Base-by-base conservation (phyloP, 164 flowering plant genomes). In the Sedum album region DNA sequence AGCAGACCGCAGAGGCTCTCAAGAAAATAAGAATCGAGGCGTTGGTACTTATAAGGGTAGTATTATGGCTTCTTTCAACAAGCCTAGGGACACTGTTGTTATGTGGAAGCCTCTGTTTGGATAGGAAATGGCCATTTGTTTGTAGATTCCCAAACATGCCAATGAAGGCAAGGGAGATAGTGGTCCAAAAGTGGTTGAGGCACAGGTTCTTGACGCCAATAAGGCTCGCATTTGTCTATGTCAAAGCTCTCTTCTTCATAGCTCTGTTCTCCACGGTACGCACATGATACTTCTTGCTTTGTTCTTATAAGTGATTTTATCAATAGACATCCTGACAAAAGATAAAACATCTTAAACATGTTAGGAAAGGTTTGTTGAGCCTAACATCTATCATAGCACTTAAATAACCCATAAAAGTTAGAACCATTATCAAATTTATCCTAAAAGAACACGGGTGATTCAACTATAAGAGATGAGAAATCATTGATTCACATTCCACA, bases 91-190 rank as follows among this genome's bases (percentile, higher is more conserved):
- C 46, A 41, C 46, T 41, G 46, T 11, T 41, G 46, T 41, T 41
- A 41, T 41, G 46, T 41, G 46, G 46, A 8, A 41, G 46, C 15
- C 46, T 41, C 46, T 41, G 46, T 41, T 8, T 41, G 11, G 6
- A 41, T 7, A 41, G 15, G 46, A 41, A 41, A 41, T 41, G 46
- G 46, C 46, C 46, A 13, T 41, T 41, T 14, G 2, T 41, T 8
- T 41, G 46, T 41, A 41, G 46, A 41, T 41, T 41, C 46, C 46
- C 46, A 11, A 13, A 41, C 15, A 41, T 41, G 46, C 1, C 46
- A 41, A 26, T 74, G 81, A 80, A 83, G 38, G 79, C 77, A 25
- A 83, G 88, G 46, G 88, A 85, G 71, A 74, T 71, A 38, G 72
- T 78, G n/a, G 25, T 85, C 13, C 83, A 82, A 70, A 73, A 38